Percentiles rank a stretch among this genome's conserved stretches.
These are phyloP conservation scores for Hanseniaspora mollemarum DNA, from an alignment of 805 yeast genomes.

Conservation along the genomic window DNA sequence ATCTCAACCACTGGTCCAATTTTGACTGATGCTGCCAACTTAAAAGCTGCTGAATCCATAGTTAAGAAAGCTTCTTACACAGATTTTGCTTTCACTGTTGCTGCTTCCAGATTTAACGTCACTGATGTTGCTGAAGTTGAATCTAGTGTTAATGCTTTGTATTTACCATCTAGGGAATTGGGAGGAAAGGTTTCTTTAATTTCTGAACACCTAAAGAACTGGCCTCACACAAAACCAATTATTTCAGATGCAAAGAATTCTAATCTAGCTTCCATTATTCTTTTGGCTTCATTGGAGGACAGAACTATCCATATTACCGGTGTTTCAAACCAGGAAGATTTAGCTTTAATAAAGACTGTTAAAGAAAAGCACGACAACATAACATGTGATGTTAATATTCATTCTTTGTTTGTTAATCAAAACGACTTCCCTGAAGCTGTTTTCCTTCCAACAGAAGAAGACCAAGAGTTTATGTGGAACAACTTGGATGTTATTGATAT, in stretches of 20 bases:
- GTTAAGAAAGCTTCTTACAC: slow-evolving; percentile 56
- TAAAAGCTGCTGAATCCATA: slow-evolving; percentile 46
- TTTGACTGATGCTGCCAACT: slow-evolving; percentile 52
- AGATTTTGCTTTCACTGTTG: slow-evolving; percentile 71
- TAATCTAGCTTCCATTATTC: slow-evolving; percentile 80
- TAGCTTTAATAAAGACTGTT: slow-evolving; percentile 72
- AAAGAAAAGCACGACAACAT: slow-evolving; percentile 71
- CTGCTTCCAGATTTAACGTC: slow-evolving; percentile 66
- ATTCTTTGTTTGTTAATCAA: slow-evolving; percentile 63
- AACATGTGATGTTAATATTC: slow-evolving; percentile 80
- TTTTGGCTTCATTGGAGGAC: slow-evolving; percentile 77
- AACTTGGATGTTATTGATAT: slow-evolving; percentile 64
- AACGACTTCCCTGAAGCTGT: slow-evolving; percentile 58
- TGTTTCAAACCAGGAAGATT: slow-evolving; percentile 68
- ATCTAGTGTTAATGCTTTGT: slow-evolving; percentile 61
- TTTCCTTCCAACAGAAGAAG: slow-evolving; percentile 69
- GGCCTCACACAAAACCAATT: slow-evolving; percentile 79
- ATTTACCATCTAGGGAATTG: slow-evolving; percentile 67
- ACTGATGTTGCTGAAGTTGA: slow-evolving; percentile 51
- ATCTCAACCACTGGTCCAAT: slow-evolving; percentile 49
- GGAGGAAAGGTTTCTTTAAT: slow-evolving; percentile 64
- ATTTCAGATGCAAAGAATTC: slow-evolving; percentile 87
- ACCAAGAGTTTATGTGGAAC: slow-evolving; percentile 74
- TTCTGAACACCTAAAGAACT: slow-evolving; percentile 63
- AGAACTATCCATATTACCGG: slow-evolving; percentile 82